Conservation (phyloP, 1,284 basidiomycete species). For the Neonothopanus nambi region DNA sequence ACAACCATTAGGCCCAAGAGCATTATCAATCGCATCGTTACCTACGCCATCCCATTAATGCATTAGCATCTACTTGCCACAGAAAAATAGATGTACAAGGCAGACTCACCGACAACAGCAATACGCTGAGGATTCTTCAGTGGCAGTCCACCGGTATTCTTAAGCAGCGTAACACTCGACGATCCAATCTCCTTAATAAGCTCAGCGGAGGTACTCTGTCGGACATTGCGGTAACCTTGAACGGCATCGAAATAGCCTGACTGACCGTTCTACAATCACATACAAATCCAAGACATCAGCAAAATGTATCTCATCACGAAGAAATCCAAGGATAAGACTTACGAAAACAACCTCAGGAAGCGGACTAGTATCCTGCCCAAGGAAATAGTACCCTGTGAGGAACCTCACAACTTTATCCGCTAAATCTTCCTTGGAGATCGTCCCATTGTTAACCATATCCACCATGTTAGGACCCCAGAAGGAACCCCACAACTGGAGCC, state of each 20-base stretch:
- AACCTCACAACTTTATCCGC: slow-evolving; percentile 7
- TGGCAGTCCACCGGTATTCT: slow-evolving; percentile 20
- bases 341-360: slow-evolving; percentile 14
- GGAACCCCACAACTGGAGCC: no score
- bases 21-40: slow-evolving; percentile 8
- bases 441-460: slow-evolving; percentile 17
- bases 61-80: no score
- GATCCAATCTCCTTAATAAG: slow-evolving; percentile 18
- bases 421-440: slow-evolving; percentile 17
- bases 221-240: slow-evolving; percentile 12
- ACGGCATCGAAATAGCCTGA: slow-evolving; percentile 10
- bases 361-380: slow-evolving; percentile 13
- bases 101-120: slow-evolving; percentile 2
- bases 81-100: no score
- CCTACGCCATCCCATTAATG: no score
- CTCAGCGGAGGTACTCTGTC: neutral
- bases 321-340: neutral
- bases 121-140: slow-evolving; percentile 9
- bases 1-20: slow-evolving; percentile 6
- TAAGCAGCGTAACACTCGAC: slow-evolving; percentile 18
- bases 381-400: slow-evolving; percentile 13
- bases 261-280: slow-evolving; percentile 8
- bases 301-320: neutral
- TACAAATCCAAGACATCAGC: neutral
- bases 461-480: slow-evolving; percentile 9